Conservation (phyloP, 192 early-diverging fungal genomes). For the Dissophora globulifera region DNA sequence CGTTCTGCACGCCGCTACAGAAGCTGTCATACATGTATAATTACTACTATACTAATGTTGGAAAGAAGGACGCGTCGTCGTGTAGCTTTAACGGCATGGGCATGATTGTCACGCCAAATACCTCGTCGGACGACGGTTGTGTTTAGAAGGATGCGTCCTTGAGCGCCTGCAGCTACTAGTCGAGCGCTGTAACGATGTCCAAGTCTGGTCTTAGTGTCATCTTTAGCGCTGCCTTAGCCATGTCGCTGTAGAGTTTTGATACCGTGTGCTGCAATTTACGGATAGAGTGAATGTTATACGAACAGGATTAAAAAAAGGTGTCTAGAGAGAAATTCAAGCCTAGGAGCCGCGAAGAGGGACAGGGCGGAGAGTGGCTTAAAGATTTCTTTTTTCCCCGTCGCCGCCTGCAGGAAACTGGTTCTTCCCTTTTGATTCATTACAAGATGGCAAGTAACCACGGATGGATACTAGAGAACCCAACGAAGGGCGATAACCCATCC, state of each 20-base stretch:
- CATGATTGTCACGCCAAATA: constrained; percentile 12
- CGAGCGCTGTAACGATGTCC: neutral
- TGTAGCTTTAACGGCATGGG: constrained; percentile 47
- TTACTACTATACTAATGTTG: constrained; percentile 33
- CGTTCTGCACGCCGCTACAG: constrained; percentile 53
- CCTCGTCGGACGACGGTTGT: constrained; percentile 17
- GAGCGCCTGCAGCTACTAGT: neutral
- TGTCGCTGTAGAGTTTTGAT: no score
- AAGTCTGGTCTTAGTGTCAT: no score
- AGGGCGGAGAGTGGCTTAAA: no score
- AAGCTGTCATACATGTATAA: constrained; percentile 61
- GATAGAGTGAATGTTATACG: no score
- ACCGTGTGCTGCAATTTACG: no score
- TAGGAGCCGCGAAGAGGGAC: no score
- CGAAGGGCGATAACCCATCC: no score
- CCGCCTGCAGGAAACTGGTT: neutral
- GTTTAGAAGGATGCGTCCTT: neutral
- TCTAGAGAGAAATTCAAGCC: no score
- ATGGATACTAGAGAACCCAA: no score
- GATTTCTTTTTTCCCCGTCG: neutral
- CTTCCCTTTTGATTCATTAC: constrained; percentile 47
- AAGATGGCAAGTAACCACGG: constrained; percentile 51
- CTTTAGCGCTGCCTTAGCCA: no score
- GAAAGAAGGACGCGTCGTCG: constrained; percentile 19
- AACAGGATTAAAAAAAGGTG: no score